Evolutionary conservation across 2,329 filamentous ascomycete genomes (phyloP), one percentile per base, ranked within the genome.

Genomic region (Penicillium sp.): DNA sequence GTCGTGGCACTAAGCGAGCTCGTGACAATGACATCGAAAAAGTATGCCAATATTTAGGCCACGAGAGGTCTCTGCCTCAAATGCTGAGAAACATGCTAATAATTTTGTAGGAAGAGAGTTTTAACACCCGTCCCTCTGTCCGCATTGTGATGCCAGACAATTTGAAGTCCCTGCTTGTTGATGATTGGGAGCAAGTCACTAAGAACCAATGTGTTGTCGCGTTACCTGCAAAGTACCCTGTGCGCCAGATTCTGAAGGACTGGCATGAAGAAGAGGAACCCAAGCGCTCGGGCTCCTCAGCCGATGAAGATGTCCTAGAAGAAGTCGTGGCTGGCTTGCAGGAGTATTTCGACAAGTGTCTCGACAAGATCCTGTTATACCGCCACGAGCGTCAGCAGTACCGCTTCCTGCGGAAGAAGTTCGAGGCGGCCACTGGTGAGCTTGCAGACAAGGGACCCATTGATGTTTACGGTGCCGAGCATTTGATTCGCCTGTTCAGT

Each of bases 181-280:
- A 99, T 71, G 94, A 99, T 73, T 99, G 94, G 94, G 94, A 99
- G 74, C 96, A 97, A 66, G 87, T 99, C 58, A 99, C 94, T 53
- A 97, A 97, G 77, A 94, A 95, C 70, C 86, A 91, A 64, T 90
- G 93, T 69, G 86, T 97, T 4, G 91, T 97, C 31, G 87, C 90
- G 1, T 80, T 99, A 14, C 94, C 94, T 0, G 87, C 91, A 44
- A 80, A 82, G 27, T 84, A 88, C 48, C 86, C 93, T 1, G 91
- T 94, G 56, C 85, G 83, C 60, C 78, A 85, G 61, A 91, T 99
- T 57, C 78, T 99, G 14, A 83, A 91, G 46, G 89, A 93, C 60
- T 99, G 97, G 72, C 80, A 88, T 52, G 81, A 82, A 1, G 85
- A 86, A 67, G 89, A 91, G 77, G 83, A 81, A 58, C 82, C 82